Base-by-base conservation (phyloP, 1,139 yeast species). In the Scheffersomyces parashehatae region DNA sequence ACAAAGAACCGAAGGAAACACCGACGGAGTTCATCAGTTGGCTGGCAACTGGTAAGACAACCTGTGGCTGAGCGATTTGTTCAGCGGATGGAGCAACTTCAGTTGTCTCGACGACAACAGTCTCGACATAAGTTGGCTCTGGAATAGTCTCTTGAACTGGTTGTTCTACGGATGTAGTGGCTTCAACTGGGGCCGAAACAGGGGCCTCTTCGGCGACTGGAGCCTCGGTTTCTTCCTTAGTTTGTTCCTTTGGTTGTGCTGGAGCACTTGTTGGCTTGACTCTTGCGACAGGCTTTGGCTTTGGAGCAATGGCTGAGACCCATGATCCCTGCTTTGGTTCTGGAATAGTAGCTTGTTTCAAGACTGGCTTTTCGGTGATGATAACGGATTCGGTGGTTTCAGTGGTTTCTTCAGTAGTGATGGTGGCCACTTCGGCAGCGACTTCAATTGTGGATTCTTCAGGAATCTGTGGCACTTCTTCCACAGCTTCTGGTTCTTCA, bases 1-100 rank as follows among this genome's bases (percentile, higher is more conserved):
- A 69, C 62, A 82, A 72, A 13, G 86, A 79, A 42, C 90, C 89
- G 56, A 85, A 85, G 42, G 86, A 84, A 43, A 84, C 85, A 52
- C 87, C 88, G 40, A 82, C 82, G 46, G 79, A 73, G 56, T 77
- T 77, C 37, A 73, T 69, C 49, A 74, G 68, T 56, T 76, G 79
- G 38, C 74, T 62, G 32, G 58, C 60, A 40, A 70, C 71, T 52
- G 93, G 93, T 59, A 86, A 78, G 41, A 85, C 83, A 48, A 86
- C 93, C 51, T 85, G 79, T 59, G 82, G 70, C 65, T 72, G 60
- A 62, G 53, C 49, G 43, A 49, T 54, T 35, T 39, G 44, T 13
- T 44, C 44, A 33, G 55, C 48, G 26, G 44, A 28, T 37, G 47
- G 15, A 41, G 35, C 39, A 39, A 28, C 24, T 45, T 24, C 38